These are phyloP conservation scores for Starmerella etchellsii DNA, from an alignment of 805 yeast genomes.

Conservation along the genomic window DNA sequence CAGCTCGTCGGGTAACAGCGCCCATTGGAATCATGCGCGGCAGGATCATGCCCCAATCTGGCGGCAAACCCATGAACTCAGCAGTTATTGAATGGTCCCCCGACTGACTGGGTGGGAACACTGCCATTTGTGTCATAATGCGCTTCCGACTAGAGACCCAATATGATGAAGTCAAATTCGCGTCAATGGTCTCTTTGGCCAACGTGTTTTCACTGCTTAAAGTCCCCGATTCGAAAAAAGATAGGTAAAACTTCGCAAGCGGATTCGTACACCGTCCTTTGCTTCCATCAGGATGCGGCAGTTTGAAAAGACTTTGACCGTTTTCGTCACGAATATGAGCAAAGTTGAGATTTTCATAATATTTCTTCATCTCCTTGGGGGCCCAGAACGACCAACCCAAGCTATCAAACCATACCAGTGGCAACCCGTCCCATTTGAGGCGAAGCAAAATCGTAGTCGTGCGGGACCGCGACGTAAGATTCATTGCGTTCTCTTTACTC, in stretches of 20 bases:
- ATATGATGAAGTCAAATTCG: conserved; percentile 71
- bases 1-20: conserved; percentile 89
- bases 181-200: conserved; percentile 66
- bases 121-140: conserved; percentile 74
- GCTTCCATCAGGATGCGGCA: conserved; percentile 85
- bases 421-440: conserved; percentile 73
- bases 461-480: conserved; percentile 58
- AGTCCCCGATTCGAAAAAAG: conserved; percentile 59
- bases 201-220: conserved; percentile 56
- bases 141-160: conserved; percentile 89
- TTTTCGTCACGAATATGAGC: conserved; percentile 16
- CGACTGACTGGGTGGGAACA: conserved; percentile 30
- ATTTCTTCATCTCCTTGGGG: conserved; percentile 25
- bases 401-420: conserved; percentile 65
- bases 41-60: conserved; percentile 52
- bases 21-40: conserved; percentile 90
- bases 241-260: conserved; percentile 61
- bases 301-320: conserved; percentile 35
- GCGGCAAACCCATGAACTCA: conserved; percentile 8
- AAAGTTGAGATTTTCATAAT: conserved; percentile 30
- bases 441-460: conserved; percentile 62
- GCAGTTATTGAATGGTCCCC: not conserved
- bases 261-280: conserved; percentile 57
- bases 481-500: conserved; percentile 6
- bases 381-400: conserved; percentile 85